These are phyloP conservation scores for Panus rudis DNA, from an alignment of 768 basidiomycete genomes.

Conservation along the genomic window DNA sequence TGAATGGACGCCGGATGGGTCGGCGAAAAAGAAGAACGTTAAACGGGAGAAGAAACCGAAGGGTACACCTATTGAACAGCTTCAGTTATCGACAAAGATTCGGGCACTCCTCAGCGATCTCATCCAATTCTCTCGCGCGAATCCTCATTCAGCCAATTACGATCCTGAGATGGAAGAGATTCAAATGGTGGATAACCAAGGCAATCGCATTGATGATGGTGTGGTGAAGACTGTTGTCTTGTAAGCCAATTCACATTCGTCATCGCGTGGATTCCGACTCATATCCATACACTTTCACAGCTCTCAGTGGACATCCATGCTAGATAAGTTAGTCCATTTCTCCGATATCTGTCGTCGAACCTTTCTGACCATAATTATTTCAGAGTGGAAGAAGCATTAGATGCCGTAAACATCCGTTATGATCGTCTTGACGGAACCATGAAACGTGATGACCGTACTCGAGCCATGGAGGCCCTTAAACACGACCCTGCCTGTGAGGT, in stretches of 20 bases:
- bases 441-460: slow-evolving; percentile 90
- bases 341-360: slow-evolving; percentile 3
- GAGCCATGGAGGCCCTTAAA: slow-evolving; percentile 90
- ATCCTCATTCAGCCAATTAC: slow-evolving; percentile 85
- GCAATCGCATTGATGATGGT: slow-evolving; percentile 62
- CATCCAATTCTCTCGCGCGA: slow-evolving; percentile 69
- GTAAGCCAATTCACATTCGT: slow-evolving; percentile 41
- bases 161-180: slow-evolving; percentile 68
- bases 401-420: slow-evolving; percentile 75
- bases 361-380: background rate
- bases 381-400: slow-evolving; percentile 86
- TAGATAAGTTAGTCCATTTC: slow-evolving; percentile 61
- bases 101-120: slow-evolving; percentile 77
- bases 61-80: slow-evolving; percentile 44
- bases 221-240: slow-evolving; percentile 91
- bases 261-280: slow-evolving; percentile 9
- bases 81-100: slow-evolving; percentile 84
- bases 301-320: slow-evolving; percentile 93
- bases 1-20: slow-evolving; percentile 36
- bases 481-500: slow-evolving; percentile 89
- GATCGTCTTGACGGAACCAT: slow-evolving; percentile 95
- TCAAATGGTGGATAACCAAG: slow-evolving; percentile 70
- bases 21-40: slow-evolving; percentile 50
- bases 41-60: slow-evolving; percentile 62
- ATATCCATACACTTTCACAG: slow-evolving; percentile 30